Evolutionary conservation across 345 rosid genomes (phyloP), one percentile per base, ranked within the genome.

Genomic region (Aurinia saxatilis): DNA sequence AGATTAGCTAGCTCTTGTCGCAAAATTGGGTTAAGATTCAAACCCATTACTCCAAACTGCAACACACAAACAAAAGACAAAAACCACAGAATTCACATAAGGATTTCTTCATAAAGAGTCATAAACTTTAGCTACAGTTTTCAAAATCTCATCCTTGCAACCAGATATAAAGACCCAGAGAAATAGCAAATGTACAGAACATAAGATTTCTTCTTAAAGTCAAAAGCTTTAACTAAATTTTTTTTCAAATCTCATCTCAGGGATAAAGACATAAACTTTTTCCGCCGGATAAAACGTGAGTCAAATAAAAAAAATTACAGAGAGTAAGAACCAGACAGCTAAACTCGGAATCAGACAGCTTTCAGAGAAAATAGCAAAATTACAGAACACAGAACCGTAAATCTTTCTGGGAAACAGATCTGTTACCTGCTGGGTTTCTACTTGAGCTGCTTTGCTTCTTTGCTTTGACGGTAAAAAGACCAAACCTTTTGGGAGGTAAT

Each of bases 1-100:
- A 95, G 90, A 71, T 95, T 95, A n/a, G 87, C 95, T 65, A 93
- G 52, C 41, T 90, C 96, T 66, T 80, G 78, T 38, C 85, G 76
- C 59, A 93, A 65, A 13, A 83, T 63, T 5, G 98, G 91, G 61
- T 80, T 84, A 14, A 87, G 84, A 84, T 75, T 81, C 71, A 80
- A 63, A 57, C 83, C 84, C 95, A 84, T 84, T 58, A 14, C 36
- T 49, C 46, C 41, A 49, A 49, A 40, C 72, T 67, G 65, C 63
- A 67, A 21, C 27, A 13, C 36, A 67, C 19, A 49, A 44, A n/a
- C n/a, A n/a, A n/a, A n/a, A 41, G 29, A 57, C 10, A 41, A 57
- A n/a, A 27, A 25, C 23, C 33, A 55, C 44, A 18, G 11, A n/a
- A n/a, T n/a, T n/a, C n/a, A n/a, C n/a, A n/a, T 14, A 55, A 13